phyloP scores from a whole-genome alignment of 148 eudicot species.

The Selenicereus undatus region DNA sequence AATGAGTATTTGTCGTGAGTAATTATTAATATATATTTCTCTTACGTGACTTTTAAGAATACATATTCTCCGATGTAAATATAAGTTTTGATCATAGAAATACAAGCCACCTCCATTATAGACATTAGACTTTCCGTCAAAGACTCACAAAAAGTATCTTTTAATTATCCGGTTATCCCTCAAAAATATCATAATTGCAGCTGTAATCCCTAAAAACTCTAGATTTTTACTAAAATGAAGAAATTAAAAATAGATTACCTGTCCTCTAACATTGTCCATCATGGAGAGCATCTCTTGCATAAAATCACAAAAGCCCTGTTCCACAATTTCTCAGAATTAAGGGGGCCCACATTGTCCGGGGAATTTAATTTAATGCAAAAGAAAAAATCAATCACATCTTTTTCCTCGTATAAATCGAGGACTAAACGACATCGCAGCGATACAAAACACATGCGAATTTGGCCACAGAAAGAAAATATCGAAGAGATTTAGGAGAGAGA shows the following conservation, averaged over 20 bases:
- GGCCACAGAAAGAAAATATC: background rate
- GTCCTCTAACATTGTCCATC: constrained; percentile 60
- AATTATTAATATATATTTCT: no score
- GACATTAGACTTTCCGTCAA: no score
- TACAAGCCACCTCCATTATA: no score
- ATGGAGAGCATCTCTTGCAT: constrained; percentile 75
- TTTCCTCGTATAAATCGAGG: background rate
- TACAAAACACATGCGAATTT: no score
- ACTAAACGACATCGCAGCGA: no score
- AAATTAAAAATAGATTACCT: constrained; percentile 29
- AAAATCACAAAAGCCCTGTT: constrained; percentile 83
- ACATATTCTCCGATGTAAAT: no score
- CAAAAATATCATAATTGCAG: background rate
- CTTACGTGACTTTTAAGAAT: no score
- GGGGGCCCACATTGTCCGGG: background rate
- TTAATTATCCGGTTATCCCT: background rate
- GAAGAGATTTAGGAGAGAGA: background rate
- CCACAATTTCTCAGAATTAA: background rate
- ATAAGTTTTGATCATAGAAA: no score
- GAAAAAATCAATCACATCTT: background rate
- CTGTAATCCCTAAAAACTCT: no score
- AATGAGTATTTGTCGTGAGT: no score
- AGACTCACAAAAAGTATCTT: no score
- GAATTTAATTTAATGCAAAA: background rate
- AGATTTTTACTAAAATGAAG: background rate